Base-by-base conservation (phyloP, 805 yeast species). In the Hanseniaspora opuntiae region DNA sequence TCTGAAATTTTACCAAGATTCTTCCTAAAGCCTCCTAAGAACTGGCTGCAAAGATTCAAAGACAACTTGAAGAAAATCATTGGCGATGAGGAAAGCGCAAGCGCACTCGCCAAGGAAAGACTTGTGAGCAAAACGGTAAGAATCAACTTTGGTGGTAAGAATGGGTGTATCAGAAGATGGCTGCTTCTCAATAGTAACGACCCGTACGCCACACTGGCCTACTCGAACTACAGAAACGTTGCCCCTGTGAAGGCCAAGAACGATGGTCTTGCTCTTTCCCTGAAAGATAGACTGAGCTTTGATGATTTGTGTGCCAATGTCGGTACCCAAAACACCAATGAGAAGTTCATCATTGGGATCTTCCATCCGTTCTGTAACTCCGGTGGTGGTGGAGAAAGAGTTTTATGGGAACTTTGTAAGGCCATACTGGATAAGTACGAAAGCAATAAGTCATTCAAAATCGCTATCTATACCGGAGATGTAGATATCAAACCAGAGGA, bases 341-440 rank as follows among this genome's bases (percentile, higher is more conserved):
- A 54, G 8, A 54, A 54, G 28, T 48, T 41, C 17, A 48, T 54
- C 19, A 28, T 72, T 63, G 99, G 97, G 6, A 89, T 84, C 62
- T 88, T 93, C 71, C 99, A 93, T 68, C 98, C 98, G 0, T 85
- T 82, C 61, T 88, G 96, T 58, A 86, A 85, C 64, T 94, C 96
- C 39, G 96, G 95, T 45, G 99, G 99, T 19, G 99, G 99, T 32
- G 99, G 99, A 24, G 99, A 93, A 64, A 78, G 90, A 54, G 98
- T 93, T 0, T 71, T 93, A 40, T 93, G 98, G 98, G 88, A 86
- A 53, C 96, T 96, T 0, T 86, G 90, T 7, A 75, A 77, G 59
- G 74, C 82, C 33, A 84, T 95, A 0, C 69, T 89, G 56, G 58
- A 65, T 10, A 67, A 71, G 22, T 71, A 74, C 56, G 67, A 68